Percentiles rank a stretch among this genome's conserved stretches.
Evolutionary conservation across 495 filamentous ascomycete genomes (phyloP).

Genomic region (Hypomontagnella monticulosa): DNA sequence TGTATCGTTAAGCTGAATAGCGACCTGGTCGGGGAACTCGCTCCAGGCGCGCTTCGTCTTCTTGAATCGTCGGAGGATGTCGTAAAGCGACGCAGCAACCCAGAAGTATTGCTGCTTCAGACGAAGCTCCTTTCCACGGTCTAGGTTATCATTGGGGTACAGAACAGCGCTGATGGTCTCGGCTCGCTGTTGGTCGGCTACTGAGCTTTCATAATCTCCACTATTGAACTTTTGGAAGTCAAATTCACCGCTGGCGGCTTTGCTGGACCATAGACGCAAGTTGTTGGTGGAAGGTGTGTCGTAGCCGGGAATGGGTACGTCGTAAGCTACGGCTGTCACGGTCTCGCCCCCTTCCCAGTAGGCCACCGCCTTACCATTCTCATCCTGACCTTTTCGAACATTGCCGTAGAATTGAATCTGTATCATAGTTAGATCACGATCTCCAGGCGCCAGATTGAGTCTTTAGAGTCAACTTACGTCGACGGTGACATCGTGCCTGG

Average conservation of each 20-base stretch:
- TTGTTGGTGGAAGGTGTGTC: slow-evolving; percentile 93
- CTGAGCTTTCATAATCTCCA: slow-evolving; percentile 96
- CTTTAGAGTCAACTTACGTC: slow-evolving; percentile 61
- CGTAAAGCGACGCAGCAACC: slow-evolving; percentile 94
- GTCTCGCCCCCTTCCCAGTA: slow-evolving; percentile 93
- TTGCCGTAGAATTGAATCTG: slow-evolving; percentile 91
- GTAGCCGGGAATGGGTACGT: slow-evolving; percentile 94
- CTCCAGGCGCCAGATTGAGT: not conserved
- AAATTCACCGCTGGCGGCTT: slow-evolving; percentile 95
- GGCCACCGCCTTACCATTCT: slow-evolving; percentile 74
- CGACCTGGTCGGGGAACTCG: slow-evolving; percentile 92
- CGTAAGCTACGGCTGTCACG: slow-evolving; percentile 92
- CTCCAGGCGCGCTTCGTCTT: slow-evolving; percentile 91
- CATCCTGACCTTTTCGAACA: slow-evolving; percentile 76
- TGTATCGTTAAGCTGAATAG: slow-evolving; percentile 98
- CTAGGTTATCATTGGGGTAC: slow-evolving; percentile 97
- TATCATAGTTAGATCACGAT: slow-evolving; percentile 24
- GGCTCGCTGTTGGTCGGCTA: slow-evolving; percentile 92
- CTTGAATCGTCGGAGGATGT: slow-evolving; percentile 97
- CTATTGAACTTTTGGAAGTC: slow-evolving; percentile 99
- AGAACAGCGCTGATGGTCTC: slow-evolving; percentile 98
- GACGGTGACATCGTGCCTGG: slow-evolving; percentile 91
- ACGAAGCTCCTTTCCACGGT: slow-evolving; percentile 94
- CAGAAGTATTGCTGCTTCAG: slow-evolving; percentile 99
- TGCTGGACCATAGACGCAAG: slow-evolving; percentile 94